Percentiles rank a stretch among this genome's conserved stretches.
These are phyloP conservation scores for Salix caprea DNA, from an alignment of 345 rosid species.

Conservation along the genomic window DNA sequence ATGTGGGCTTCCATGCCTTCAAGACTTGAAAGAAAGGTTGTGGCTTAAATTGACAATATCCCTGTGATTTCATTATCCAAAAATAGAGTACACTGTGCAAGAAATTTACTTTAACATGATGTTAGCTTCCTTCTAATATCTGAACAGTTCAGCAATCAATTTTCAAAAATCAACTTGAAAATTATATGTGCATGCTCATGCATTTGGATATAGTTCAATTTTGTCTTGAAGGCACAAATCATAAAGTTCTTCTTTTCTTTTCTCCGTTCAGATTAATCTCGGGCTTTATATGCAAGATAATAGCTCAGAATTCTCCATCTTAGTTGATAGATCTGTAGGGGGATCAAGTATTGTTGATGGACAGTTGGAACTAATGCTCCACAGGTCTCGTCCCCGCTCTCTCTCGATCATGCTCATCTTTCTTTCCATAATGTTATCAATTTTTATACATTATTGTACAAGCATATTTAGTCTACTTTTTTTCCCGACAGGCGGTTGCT, in stretches of 20 bases:
- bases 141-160: not conserved
- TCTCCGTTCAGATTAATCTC: slow-evolving; percentile 57
- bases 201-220: not conserved
- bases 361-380: slow-evolving; percentile 85
- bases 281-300: slow-evolving; percentile 75
- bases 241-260: not conserved
- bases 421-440: not conserved
- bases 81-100: not conserved
- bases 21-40: not conserved
- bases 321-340: slow-evolving; percentile 85
- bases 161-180: not conserved
- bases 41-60: not conserved
- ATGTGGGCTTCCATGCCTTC: not conserved
- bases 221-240: not conserved
- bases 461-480: too few relatives aligned
- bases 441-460: not conserved
- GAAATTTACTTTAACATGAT: not conserved
- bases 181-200: not conserved
- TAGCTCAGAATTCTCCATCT: slow-evolving; percentile 63
- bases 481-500: slow-evolving; percentile 54
- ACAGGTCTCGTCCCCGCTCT: slow-evolving; percentile 41
- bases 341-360: slow-evolving; percentile 82
- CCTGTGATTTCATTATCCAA: not conserved
- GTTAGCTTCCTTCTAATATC: not conserved
- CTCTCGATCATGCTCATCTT: slow-evolving; percentile 2